Evolutionary conservation across 768 basidiomycete species (phyloP).

Genomic region (Collybia sordida): DNA sequence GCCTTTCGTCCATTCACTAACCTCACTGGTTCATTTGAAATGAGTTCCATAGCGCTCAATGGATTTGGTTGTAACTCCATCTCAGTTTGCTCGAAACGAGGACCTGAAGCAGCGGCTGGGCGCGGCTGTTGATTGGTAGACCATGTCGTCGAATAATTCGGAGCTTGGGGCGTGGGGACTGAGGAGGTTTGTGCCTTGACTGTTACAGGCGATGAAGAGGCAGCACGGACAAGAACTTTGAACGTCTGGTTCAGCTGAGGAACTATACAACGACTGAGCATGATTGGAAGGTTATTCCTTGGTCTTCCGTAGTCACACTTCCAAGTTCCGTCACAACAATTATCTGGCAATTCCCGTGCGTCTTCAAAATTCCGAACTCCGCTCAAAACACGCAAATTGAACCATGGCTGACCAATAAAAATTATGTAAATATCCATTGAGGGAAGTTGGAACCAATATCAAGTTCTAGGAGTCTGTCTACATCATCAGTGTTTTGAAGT

Average conservation of each 20-base stretch:
- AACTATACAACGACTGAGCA: conserved; percentile 40
- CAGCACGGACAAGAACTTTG: conserved; percentile 25
- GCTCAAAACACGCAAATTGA: too few relatives aligned
- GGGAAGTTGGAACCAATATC: too few relatives aligned
- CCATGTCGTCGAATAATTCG: conserved; percentile 84
- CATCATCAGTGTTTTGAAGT: too few relatives aligned
- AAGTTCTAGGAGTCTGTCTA: too few relatives aligned
- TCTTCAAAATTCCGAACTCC: too few relatives aligned
- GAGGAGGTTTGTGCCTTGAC: conserved; percentile 25
- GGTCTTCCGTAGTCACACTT: too few relatives aligned
- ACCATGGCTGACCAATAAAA: too few relatives aligned
- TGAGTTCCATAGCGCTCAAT: conserved; percentile 87
- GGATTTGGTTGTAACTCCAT: conserved; percentile 89
- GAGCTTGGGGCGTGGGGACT: conserved; percentile 62
- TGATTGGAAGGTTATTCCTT: conserved; percentile 15
- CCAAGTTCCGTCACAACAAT: too few relatives aligned
- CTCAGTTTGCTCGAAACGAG: conserved; percentile 91
- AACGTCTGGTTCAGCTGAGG: conserved; percentile 29
- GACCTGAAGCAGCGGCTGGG: conserved; percentile 54
- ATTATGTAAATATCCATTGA: too few relatives aligned
- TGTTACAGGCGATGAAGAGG: conserved; percentile 23
- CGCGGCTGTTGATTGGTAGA: conserved; percentile 79
- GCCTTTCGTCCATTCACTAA: conserved; percentile 83
- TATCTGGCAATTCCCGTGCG: too few relatives aligned
- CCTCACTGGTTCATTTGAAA: conserved; percentile 82